These are phyloP conservation scores for Neoscytalidium dimidiatum DNA, from an alignment of 2,329 filamentous ascomycete genomes.

Conservation along the genomic window DNA sequence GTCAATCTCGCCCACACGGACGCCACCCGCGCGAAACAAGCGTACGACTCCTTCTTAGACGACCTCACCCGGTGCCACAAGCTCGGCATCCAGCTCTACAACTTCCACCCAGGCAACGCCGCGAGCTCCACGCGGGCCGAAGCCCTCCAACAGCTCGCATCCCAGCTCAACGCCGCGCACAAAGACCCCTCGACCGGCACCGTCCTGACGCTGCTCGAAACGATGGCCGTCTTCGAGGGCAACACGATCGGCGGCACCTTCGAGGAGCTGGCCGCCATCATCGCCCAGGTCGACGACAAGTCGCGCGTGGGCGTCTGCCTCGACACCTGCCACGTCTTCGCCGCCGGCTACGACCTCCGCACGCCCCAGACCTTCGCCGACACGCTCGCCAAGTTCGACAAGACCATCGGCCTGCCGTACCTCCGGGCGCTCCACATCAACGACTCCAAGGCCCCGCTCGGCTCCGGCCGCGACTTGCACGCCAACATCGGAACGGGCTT, in stretches of 20 bases:
- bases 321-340: constrained; percentile 96
- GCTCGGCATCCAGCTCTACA: constrained; percentile 89
- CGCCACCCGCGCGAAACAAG: constrained; percentile 76
- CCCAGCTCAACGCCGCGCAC: constrained; percentile 80
- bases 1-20: constrained; percentile 93
- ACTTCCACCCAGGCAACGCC: constrained; percentile 92
- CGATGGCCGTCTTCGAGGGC: constrained; percentile 82
- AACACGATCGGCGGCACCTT: constrained; percentile 86
- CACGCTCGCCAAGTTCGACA: constrained; percentile 76
- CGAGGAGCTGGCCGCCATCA: constrained; percentile 83
- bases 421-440: constrained; percentile 89
- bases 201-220: constrained; percentile 86
- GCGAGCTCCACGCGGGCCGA: constrained; percentile 65
- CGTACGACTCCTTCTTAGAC: constrained; percentile 82
- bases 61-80: constrained; percentile 83
- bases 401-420: constrained; percentile 74
- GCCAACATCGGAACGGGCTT: constrained; percentile 97
- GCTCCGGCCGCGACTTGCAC: constrained; percentile 82
- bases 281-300: constrained; percentile 78
- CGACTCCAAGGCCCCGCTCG: constrained; percentile 88
- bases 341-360: constrained; percentile 87
- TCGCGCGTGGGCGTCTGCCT: constrained; percentile 87
- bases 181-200: constrained; percentile 63
- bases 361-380: constrained; percentile 70
- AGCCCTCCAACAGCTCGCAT: constrained; percentile 77